phyloP scores from a whole-genome alignment of 2,329 filamentous ascomycete species.

The Hypoxylon sp. region DNA sequence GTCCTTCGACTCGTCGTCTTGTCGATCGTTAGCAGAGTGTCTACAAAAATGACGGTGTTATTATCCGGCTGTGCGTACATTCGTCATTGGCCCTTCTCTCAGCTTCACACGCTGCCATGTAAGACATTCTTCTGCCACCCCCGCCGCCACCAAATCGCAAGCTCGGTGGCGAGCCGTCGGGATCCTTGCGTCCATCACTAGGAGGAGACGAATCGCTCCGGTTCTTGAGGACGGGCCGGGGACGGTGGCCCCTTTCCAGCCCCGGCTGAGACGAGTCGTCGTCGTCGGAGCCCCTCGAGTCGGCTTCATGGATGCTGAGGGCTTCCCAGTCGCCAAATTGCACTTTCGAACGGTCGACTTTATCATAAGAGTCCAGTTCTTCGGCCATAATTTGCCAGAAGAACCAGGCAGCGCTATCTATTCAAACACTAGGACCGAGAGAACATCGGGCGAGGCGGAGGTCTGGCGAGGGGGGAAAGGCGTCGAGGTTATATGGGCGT shows the following conservation, averaged over 20 bases:
- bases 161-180: background rate
- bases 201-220: background rate
- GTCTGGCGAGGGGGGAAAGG: background rate
- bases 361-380: constrained; percentile 12
- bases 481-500: background rate
- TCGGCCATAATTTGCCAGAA: constrained; percentile 19
- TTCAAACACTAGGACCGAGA: background rate
- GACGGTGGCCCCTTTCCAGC: background rate
- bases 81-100: constrained; percentile 1
- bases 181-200: background rate
- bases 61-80: no score
- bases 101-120: background rate
- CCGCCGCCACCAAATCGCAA: background rate
- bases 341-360: constrained; percentile 12
- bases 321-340: constrained; percentile 15
- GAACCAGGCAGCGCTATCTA: background rate
- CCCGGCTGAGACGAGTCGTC: constrained; percentile 4
- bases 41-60: no score
- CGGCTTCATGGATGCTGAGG: constrained; percentile 4
- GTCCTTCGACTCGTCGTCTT: constrained; percentile 9
- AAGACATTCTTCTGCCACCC: background rate
- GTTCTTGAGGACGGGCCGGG: background rate
- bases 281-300: constrained; percentile 6
- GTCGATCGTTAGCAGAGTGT: constrained; percentile 1
- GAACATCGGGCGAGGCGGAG: no score